Evolutionary conservation across 768 basidiomycete species (phyloP).

Genomic region (Mycena floridula): DNA sequence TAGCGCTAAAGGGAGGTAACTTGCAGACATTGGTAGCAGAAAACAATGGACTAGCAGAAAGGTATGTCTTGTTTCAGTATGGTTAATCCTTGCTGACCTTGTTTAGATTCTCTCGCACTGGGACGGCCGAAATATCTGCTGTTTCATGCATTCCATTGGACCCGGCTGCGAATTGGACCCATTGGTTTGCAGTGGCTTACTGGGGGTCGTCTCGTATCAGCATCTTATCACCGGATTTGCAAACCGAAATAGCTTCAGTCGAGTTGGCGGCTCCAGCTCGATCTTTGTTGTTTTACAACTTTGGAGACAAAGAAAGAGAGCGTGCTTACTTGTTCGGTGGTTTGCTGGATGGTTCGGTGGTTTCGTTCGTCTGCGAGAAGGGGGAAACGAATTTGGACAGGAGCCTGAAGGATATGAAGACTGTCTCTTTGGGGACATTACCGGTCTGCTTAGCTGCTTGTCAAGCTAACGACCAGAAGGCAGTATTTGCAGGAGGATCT

Average conservation of each 20-base stretch:
- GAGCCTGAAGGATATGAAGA: constrained; percentile 43
- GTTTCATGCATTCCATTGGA: constrained; percentile 60
- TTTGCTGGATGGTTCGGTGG: constrained; percentile 68
- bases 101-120: no score
- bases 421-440: constrained; percentile 56
- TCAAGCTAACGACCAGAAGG: constrained; percentile 41
- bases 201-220: constrained; percentile 66
- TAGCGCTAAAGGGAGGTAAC: constrained; percentile 52
- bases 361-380: constrained; percentile 44
- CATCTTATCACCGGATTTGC: constrained; percentile 32
- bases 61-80: background rate
- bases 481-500: constrained; percentile 69
- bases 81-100: no score
- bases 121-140: constrained; percentile 57
- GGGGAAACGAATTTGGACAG: constrained; percentile 16
- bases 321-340: constrained; percentile 64
- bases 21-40: constrained; percentile 47
- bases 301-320: constrained; percentile 36
- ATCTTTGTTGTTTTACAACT: constrained; percentile 52
- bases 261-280: constrained; percentile 37
- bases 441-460: constrained; percentile 61
- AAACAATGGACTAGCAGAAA: constrained; percentile 23
- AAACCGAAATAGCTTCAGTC: constrained; percentile 14
- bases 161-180: constrained; percentile 36
- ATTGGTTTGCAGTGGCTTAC: constrained; percentile 57